Base-by-base conservation (phyloP, 305 asterid genomes). In the Stenogyne calaminthoides region DNA sequence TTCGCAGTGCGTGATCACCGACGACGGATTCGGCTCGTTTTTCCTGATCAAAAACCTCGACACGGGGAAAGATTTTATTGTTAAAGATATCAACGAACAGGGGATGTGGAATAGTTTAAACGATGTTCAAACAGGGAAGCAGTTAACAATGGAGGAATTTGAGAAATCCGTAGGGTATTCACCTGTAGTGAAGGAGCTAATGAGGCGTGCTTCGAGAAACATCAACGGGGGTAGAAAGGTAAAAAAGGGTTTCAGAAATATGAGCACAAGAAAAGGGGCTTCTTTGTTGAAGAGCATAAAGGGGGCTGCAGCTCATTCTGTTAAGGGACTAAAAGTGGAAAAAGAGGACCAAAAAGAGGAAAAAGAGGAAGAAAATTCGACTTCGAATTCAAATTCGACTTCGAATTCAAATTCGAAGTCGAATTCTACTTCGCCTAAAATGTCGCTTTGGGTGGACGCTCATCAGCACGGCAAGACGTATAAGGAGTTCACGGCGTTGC, bases 61-160 rank as follows among this genome's bases (percentile, higher is more conserved):
- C 80, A 88, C 93, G 0, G 96, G 96, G 9, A 85, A 81, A 39
- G 97, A 88, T 73, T 91, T 91, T 44, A 81, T 87, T 0, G 96
- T 91, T 2, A 89, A 89, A 64, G 91, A 91, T 77, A 83, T 47
- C 64, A 87, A 89, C 56, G 93, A 88, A 57, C 56, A 87, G 25
- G 97, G 97, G 5, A 80, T 82, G 87, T 91, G 96, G 97, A 82
- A 88, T 69, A 91, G 88, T 74, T 61, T 91, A 5, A 91, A 86
- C 52, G 96, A 91, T 42, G 83, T 88, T 9, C 89, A 91, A 65
- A 91, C 97, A 0, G 96, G 97, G 62, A 85, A 88, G 78, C 91
- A 89, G 42, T 84, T 91, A 1, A 91, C 90, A 4, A 85, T 89
- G 93, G 97, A 89, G 67, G 97, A 89, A 69, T 89, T 91, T 52